phyloP scores from a whole-genome alignment of 768 basidiomycete genomes.

The Gloeopeniophorella convolvens region DNA sequence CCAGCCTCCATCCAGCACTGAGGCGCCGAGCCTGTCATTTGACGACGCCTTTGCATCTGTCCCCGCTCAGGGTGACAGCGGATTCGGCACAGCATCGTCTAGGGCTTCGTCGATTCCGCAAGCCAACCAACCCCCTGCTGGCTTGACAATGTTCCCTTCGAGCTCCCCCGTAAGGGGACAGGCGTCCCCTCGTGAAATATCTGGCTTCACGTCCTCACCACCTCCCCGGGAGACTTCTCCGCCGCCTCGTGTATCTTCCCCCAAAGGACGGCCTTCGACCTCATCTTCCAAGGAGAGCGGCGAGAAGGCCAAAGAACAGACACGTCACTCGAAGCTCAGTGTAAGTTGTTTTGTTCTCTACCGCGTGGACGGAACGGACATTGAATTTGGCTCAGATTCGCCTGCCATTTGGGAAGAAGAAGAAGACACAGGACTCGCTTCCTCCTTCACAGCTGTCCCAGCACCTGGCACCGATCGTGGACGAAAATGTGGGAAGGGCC shows the following conservation, averaged over 20 bases:
- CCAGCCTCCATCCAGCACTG: slow-evolving; percentile 3
- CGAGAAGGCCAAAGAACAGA: slow-evolving; percentile 49
- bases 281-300: slow-evolving; percentile 42
- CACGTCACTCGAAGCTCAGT: slow-evolving; percentile 67
- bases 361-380: slow-evolving; percentile 4
- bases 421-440: slow-evolving; percentile 52
- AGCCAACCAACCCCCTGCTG: slow-evolving; percentile 22
- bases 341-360: slow-evolving; percentile 39
- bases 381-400: slow-evolving; percentile 47
- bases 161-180: slow-evolving; percentile 34
- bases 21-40: slow-evolving; percentile 31
- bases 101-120: slow-evolving; percentile 26
- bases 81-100: slow-evolving; percentile 33
- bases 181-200: slow-evolving; percentile 17
- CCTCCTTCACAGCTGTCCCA: slow-evolving; percentile 29
- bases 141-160: slow-evolving; percentile 35
- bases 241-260: slow-evolving; percentile 43
- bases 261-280: slow-evolving; percentile 54
- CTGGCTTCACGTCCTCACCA: slow-evolving; percentile 21
- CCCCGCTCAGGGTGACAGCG: slow-evolving; percentile 24
- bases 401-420: slow-evolving; percentile 72
- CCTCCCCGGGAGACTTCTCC: slow-evolving; percentile 37
- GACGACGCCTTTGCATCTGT: slow-evolving; percentile 40
- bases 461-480: slow-evolving; percentile 34
- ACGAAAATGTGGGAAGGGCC: slow-evolving; percentile 34